Evolutionary conservation across 169 alveolate species (phyloP).

Genomic region (Cyclospora cayetanensis): DNA sequence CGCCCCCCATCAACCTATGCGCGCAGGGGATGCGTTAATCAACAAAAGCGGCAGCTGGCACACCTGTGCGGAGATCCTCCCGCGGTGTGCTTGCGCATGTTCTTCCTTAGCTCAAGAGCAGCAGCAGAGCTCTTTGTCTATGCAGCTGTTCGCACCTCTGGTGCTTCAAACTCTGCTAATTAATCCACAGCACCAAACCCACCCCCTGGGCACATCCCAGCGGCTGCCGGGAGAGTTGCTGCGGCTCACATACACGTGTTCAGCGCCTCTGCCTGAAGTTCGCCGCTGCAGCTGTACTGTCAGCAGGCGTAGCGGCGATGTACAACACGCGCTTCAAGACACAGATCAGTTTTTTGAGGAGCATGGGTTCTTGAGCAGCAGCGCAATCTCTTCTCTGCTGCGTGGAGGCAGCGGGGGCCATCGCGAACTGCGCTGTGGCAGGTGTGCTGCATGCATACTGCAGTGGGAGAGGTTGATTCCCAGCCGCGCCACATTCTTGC

Average conservation of each 20-base stretch:
- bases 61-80: conserved; percentile 3
- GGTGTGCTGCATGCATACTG: conserved; percentile 36
- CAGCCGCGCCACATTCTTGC: conserved; percentile 24
- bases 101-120: background rate
- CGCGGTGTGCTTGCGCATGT: background rate
- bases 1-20: too few relatives aligned
- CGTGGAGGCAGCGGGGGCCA: background rate
- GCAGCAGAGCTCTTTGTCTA: conserved; percentile 34
- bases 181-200: background rate
- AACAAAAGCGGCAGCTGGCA: conserved; percentile 29
- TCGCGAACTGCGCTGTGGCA: conserved; percentile 39
- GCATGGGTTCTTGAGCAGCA: too few relatives aligned
- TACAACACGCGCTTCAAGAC: background rate
- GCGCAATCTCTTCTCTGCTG: too few relatives aligned
- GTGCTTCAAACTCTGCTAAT: background rate
- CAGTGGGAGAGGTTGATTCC: conserved; percentile 27
- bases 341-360: background rate
- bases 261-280: conserved; percentile 35
- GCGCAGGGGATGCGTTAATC: too few relatives aligned
- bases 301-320: too few relatives aligned
- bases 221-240: background rate
- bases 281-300: background rate
- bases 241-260: conserved; percentile 22
- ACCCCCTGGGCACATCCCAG: background rate
- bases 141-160: conserved; percentile 38